Evolutionary conservation across 1,284 basidiomycete genomes (phyloP).

Genomic region (Bjerkandera adusta): DNA sequence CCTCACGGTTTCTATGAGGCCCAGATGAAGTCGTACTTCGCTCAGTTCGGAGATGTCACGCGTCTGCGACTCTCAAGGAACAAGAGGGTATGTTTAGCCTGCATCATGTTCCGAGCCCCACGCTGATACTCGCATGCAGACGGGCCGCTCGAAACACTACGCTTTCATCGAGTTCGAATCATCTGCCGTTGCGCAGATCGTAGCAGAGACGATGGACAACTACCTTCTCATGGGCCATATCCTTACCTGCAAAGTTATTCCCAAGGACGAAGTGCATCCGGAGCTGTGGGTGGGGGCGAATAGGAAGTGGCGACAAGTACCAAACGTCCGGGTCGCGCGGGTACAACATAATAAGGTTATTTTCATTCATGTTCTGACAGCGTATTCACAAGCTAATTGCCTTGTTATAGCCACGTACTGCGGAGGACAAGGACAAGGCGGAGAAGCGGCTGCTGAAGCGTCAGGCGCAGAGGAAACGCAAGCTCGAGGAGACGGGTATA

Average conservation of each 20-base stretch:
- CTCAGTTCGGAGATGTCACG: conserved; percentile 92
- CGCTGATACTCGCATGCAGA: conserved; percentile 45
- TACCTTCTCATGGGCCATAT: conserved; percentile 95
- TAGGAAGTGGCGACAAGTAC: conserved; percentile 83
- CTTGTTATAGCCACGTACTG: conserved; percentile 65
- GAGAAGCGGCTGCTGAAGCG: conserved; percentile 75
- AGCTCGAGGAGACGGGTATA: conserved; percentile 82
- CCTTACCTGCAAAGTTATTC: conserved; percentile 84
- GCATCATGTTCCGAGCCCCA: not conserved
- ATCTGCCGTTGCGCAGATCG: conserved; percentile 88
- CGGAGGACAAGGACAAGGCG: conserved; percentile 67
- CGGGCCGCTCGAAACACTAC: conserved; percentile 95
- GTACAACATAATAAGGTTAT: conserved; percentile 85
- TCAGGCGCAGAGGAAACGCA: conserved; percentile 76
- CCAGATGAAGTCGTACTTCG: conserved; percentile 90
- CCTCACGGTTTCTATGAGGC: conserved; percentile 98
- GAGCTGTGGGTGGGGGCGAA: conserved; percentile 98
- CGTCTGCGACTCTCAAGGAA: conserved; percentile 91
- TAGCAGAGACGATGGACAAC: conserved; percentile 99
- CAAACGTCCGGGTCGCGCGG: conserved; percentile 70
- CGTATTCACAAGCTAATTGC: not conserved
- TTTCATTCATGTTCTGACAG: too few species aligned
- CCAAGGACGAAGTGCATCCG: conserved; percentile 87
- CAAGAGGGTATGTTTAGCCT: conserved; percentile 65
- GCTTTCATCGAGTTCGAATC: conserved; percentile 96